Evolutionary conservation across 164 flowering plant species (phyloP).

Genomic region (Saururus chinensis): DNA sequence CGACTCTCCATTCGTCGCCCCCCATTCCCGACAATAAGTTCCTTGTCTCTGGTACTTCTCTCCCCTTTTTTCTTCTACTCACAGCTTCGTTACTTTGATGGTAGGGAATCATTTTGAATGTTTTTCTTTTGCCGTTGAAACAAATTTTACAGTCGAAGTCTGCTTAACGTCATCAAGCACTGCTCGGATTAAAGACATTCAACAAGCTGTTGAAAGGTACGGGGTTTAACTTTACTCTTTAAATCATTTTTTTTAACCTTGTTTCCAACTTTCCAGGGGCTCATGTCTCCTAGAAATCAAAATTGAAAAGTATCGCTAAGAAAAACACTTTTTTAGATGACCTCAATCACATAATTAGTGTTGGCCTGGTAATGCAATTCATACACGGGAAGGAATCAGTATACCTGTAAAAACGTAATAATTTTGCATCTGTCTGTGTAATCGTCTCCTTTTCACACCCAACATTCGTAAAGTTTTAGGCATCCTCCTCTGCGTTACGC

Average conservation of each 20-base stretch:
- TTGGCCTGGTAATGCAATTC: too few relatives aligned
- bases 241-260: neutral
- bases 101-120: neutral
- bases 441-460: too few relatives aligned
- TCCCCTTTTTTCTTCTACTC: neutral
- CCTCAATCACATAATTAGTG: neutral
- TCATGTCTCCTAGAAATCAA: neutral
- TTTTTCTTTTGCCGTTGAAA: neutral
- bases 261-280: neutral
- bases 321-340: neutral
- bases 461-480: too few relatives aligned
- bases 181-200: constrained; percentile 62
- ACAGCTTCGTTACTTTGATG: neutral
- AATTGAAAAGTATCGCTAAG: neutral
- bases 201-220: constrained; percentile 74
- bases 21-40: constrained; percentile 36
- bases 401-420: too few relatives aligned
- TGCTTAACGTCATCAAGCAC: constrained; percentile 79
- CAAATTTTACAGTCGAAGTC: constrained; percentile 62
- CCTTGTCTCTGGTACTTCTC: constrained; percentile 55
- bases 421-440: too few relatives aligned
- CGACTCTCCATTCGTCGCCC: constrained; percentile 3
- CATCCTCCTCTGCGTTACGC: too few relatives aligned
- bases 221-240: neutral
- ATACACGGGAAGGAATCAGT: too few relatives aligned